Evolutionary conservation across 768 basidiomycete genomes (phyloP), one percentile per base, ranked within the genome.

Genomic region (Chalciporus chontae): DNA sequence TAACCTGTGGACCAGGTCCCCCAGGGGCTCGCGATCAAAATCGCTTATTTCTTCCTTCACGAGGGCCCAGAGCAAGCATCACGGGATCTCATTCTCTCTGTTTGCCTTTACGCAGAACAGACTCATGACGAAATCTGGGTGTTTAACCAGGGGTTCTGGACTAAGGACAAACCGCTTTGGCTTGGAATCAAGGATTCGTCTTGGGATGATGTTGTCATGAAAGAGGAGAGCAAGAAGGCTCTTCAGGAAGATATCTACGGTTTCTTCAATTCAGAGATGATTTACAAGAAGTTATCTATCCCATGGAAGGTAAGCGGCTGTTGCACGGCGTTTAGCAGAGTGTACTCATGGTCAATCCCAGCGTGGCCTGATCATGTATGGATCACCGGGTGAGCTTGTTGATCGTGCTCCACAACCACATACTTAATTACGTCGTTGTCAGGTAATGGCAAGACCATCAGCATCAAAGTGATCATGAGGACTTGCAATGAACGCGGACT

Each of bases 371-470:
- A 90, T 93, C 61, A 76, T 93, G 77, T 75, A 84, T 52, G 91
- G 91, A 1, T 85, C 89, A n/a, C 86, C 87, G 57, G 85, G 85
- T 75, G 55, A 48, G 68, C 56, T 43, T 21, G 31, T 31, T 26
- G 1, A 32, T 44, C 47, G 51, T 7, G 23, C 15, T 2, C 13
- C 38, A 18, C 3, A 11, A 7, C 6, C 5, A 13, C 47, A 10
- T n/a, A 7, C 39, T 44, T 43, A 46, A 27, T 6, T 9, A 40
- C 18, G 10, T n/a, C n/a, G 11, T 48, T 39, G 3, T 9, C 56
- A 79, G 89, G 90, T 7, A 91, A 92, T 55, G 90, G 90, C 7
- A 90, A 90, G 65, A 89, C 87, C 0, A 90, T 91, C 68, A 87
- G 78, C 47, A 69, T 94, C 59, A 91, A 90, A 64, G 83, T 80